Base-by-base conservation (phyloP, 208 protist species). In the Trypanosoma scelopori region DNA sequence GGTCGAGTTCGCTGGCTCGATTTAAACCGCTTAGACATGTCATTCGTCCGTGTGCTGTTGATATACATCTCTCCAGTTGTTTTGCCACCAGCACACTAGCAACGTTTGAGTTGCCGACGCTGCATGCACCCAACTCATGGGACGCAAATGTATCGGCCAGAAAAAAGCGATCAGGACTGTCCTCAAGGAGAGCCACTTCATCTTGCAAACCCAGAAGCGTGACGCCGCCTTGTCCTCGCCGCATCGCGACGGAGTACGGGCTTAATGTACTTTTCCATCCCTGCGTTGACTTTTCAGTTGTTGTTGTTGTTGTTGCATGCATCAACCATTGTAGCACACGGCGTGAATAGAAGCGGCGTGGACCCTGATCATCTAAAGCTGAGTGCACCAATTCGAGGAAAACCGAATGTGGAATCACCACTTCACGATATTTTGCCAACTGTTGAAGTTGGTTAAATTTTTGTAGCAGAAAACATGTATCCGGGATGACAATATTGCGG, bases 141-240 rank as follows among this genome's bases (percentile, higher is more conserved):
- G 18, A 22, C 20, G 58, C 18, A 39, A 69, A 39, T 1, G 57
- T 64, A 47, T 50, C 64, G 11, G 71, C 47, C 22, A 81, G 43
- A 56, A 76, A 81, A 49, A 89, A 77, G 20, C 84, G 76, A 61
- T 89, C 84, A 13, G 55, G 62, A 64, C 82, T 84, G 22, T 43
- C 32, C 62, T 87, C 79, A 20, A 94, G 74, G 42, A 94, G 50
- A 41, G 74, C 76, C 59, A 94, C 60, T 69, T 94, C 89, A 53
- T 94, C 89, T 43, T 89, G 82, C 9, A 92, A 61, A 12, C 89
- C 89, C 5, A 94, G 56, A 18, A 94, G 51, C 0, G 89, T 94
- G n/a, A 92, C 72, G 22, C 85, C 85, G 35, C 69, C 60, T n/a
- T 59, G 61, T 32, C 67, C 48, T 48, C 46, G 37, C 49, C 50